Evolutionary conservation across 768 basidiomycete species (phyloP).

Genomic region (Trametes sanguinea): DNA sequence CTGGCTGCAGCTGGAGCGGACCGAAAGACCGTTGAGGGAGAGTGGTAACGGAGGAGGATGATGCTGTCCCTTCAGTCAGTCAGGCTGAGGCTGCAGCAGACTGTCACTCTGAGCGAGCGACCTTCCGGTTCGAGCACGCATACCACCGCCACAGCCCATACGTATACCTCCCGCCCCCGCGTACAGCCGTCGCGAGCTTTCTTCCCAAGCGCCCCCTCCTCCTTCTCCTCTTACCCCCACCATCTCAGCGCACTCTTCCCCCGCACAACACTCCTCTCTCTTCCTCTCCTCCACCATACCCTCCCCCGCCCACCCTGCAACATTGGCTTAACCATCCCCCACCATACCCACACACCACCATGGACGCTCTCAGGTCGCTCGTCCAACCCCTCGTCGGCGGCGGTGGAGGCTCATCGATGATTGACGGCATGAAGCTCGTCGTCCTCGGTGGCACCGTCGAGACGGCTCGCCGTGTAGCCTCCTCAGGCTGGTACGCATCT

Average conservation of each 20-base stretch:
- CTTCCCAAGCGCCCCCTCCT: slow-evolving; percentile 23
- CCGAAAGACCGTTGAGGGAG: neutral
- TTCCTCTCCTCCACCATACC: slow-evolving; percentile 29
- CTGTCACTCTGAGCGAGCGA: neutral
- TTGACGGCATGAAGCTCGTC: slow-evolving; percentile 90
- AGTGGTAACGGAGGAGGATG: neutral
- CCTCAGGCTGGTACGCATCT: slow-evolving; percentile 69
- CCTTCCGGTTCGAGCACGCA: slow-evolving; percentile 7
- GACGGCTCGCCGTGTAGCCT: slow-evolving; percentile 79
- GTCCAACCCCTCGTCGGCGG: slow-evolving; percentile 79
- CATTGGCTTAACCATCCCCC: slow-evolving; percentile 41
- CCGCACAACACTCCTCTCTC: neutral
- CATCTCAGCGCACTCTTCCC: slow-evolving; percentile 28
- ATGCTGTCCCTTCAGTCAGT: neutral
- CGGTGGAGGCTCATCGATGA: slow-evolving; percentile 72
- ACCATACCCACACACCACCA: slow-evolving; percentile 34
- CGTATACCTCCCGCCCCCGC: slow-evolving; percentile 14
- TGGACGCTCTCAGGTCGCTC: slow-evolving; percentile 83
- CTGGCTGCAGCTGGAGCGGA: too few relatives aligned
- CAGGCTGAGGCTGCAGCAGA: neutral
- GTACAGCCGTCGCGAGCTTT: slow-evolving; percentile 17
- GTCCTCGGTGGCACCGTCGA: slow-evolving; percentile 87
- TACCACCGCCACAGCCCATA: slow-evolving; percentile 20
- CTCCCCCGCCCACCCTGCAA: slow-evolving; percentile 31
- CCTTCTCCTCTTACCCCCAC: slow-evolving; percentile 29